Conservation (phyloP, 768 basidiomycete genomes). For the Pulveroboletus sp. region DNA sequence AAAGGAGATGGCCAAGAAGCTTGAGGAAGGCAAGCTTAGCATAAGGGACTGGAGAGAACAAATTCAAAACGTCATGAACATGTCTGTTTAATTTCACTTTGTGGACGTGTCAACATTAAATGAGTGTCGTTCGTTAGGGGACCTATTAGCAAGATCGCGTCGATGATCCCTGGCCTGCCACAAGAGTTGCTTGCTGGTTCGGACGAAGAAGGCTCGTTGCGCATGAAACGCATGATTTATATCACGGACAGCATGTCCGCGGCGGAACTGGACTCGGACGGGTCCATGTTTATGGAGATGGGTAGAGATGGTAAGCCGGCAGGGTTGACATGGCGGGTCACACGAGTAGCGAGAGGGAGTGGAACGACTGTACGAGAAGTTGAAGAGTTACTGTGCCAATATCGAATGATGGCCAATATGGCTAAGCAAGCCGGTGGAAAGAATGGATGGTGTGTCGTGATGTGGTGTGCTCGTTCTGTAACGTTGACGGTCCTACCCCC, state of each 20-base stretch:
- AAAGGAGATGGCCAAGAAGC: conserved; percentile 97
- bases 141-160: conserved; percentile 97
- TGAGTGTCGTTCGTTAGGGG: conserved; percentile 57
- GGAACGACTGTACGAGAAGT: conserved; percentile 96
- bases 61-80: conserved; percentile 96
- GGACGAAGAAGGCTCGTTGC: conserved; percentile 86
- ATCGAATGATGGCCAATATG: conserved; percentile 99
- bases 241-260: conserved; percentile 99
- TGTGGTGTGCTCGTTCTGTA: neutral
- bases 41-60: conserved; percentile 98
- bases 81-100: conserved; percentile 50
- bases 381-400: conserved; percentile 95
- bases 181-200: conserved; percentile 88
- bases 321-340: conserved; percentile 88
- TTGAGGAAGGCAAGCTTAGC: conserved; percentile 95
- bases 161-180: conserved; percentile 97
- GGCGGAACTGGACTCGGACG: conserved; percentile 92
- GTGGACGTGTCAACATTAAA: conserved; percentile 6
- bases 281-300: conserved; percentile 81
- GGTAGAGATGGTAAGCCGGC: conserved; percentile 81
- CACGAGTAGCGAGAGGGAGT: conserved; percentile 87
- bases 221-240: conserved; percentile 97
- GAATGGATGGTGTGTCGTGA: conserved; percentile 74
- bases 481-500: conserved; percentile 3
- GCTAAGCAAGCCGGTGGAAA: conserved; percentile 97